Evolutionary conservation across 208 protist genomes (phyloP), one percentile per base, ranked within the genome.

Genomic region (Acanthamoeba culbertsoni): DNA sequence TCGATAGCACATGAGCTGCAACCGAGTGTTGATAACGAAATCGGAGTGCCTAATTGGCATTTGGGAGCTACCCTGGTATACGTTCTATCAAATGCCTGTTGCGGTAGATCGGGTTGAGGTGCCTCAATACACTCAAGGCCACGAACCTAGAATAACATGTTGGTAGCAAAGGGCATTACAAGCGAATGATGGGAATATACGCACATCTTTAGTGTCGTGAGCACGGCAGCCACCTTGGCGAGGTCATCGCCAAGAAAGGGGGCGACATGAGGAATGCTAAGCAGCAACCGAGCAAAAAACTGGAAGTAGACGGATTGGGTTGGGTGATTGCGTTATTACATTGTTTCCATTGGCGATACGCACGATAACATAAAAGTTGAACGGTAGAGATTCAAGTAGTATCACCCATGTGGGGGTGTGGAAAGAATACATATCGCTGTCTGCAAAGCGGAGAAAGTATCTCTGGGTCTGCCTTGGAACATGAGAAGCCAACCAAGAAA

Each of bases 61-160:
- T 26, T 16, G 12, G 26, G 37, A 28, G 18, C 37, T 79, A 79
- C 42, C 73, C 73, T 0, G 73, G 73, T 20, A 84, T 84, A 43
- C 73, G 73, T 4, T 20, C 26, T 26, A 84, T 84, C 5, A 84
- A 43, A 43, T 84, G 73, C 28, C 73, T 23, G 43, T 84, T 84
- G 28, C 73, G 73, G 28, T 84, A 84, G 73, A 84, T 84, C 18
- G 73, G 73, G 43, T 84, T 84, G 43, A 84, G 55, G 73, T 84
- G 73, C n/a, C 73, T 37, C 43, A 84, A 33, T 20, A 84, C 73
- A 43, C 73, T 84, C 73, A 84, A 42, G 23, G 26, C 14, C 45
- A 55, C 43, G 73, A 84, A 84, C 23, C 73, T 84, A 16, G 0
- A 63, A 28, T 8, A n/a, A 8, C 55, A n/a, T n/a, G 0, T 8